These are phyloP conservation scores for Lachancea lanzarotensis DNA, from an alignment of 805 yeast genomes.

Conservation along the genomic window DNA sequence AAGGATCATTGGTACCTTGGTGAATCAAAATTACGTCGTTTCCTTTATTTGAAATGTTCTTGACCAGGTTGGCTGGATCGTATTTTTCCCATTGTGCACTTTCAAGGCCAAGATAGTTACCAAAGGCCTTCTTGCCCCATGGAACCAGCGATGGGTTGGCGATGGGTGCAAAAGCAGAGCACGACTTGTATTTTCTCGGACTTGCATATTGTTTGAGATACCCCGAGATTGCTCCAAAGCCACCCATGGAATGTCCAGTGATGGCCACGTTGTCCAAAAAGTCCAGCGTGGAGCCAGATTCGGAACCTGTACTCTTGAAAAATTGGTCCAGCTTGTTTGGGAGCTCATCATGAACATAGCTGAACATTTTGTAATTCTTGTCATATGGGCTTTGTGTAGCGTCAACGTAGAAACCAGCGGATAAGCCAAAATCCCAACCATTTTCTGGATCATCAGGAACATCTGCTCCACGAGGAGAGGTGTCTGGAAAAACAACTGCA, in stretches of 20 bases:
- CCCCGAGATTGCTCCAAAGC: slow-evolving; percentile 81
- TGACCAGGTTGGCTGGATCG: slow-evolving; percentile 78
- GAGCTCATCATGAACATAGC: slow-evolving; percentile 72
- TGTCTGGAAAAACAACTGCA: slow-evolving; percentile 90
- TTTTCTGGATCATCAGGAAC: slow-evolving; percentile 63
- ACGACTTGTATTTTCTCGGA: slow-evolving; percentile 50
- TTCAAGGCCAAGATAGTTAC: slow-evolving; percentile 63
- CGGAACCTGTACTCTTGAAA: slow-evolving; percentile 29
- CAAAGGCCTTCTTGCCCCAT: slow-evolving; percentile 87
- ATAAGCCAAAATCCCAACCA: slow-evolving; percentile 84
- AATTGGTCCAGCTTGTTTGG: slow-evolving; percentile 42
- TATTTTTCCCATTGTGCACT: slow-evolving; percentile 55
- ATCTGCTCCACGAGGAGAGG: slow-evolving; percentile 84
- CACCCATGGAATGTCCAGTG: slow-evolving; percentile 99
- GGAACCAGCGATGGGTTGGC: slow-evolving; percentile 67
- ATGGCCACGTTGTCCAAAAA: slow-evolving; percentile 54
- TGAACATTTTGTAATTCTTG: slow-evolving; percentile 76
- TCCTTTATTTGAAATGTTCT: slow-evolving; percentile 40
- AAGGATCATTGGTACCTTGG: slow-evolving; percentile 74
- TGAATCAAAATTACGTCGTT: slow-evolving; percentile 67
- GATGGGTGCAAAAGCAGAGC: slow-evolving; percentile 88
- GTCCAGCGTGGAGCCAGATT: slow-evolving; percentile 42
- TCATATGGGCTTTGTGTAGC: slow-evolving; percentile 70
- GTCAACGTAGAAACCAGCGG: slow-evolving; percentile 92
- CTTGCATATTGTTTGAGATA: slow-evolving; percentile 60